A percentile compares a stretch with the other conserved stretches of the same genome.
phyloP scores from a whole-genome alignment of 768 basidiomycete genomes.

The Hortiboletus campestris region DNA sequence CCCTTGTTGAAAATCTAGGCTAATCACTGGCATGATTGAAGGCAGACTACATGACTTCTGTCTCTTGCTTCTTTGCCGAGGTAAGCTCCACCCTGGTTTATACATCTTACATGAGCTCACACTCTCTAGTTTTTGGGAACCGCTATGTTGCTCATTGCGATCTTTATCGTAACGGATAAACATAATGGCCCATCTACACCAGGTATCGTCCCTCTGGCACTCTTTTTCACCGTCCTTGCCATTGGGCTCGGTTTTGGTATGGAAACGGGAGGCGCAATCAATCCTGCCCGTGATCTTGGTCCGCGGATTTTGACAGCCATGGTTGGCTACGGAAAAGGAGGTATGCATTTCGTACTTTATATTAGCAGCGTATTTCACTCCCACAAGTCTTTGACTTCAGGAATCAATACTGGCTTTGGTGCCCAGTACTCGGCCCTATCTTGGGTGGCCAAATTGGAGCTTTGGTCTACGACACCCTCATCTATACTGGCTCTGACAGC shows the following conservation, averaged over 20 bases:
- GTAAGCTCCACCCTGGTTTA: constrained; percentile 16
- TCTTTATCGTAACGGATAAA: constrained; percentile 55
- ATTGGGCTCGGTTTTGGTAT: constrained; percentile 58
- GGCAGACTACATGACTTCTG: constrained; percentile 43
- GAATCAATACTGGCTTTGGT: constrained; percentile 76
- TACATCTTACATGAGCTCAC: not conserved
- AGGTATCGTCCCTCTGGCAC: constrained; percentile 51
- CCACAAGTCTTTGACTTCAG: constrained; percentile 25
- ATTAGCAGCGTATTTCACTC: not conserved
- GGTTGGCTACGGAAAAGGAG: constrained; percentile 61
- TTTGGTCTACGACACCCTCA: constrained; percentile 55
- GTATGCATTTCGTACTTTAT: constrained; percentile 35
- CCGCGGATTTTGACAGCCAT: constrained; percentile 67
- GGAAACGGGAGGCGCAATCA: constrained; percentile 65
- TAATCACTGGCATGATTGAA: constrained; percentile 25
- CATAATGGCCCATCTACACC: constrained; percentile 46
- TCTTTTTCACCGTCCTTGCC: constrained; percentile 60
- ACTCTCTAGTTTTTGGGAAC: constrained; percentile 51
- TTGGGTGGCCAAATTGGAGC: constrained; percentile 55
- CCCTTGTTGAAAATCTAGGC: not conserved
- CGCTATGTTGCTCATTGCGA: constrained; percentile 50
- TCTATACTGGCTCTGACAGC: constrained; percentile 59
- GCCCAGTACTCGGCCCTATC: constrained; percentile 58
- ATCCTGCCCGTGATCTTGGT: constrained; percentile 72
- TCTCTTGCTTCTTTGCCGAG: constrained; percentile 47